Percentiles rank a stretch among this genome's conserved stretches.
Evolutionary conservation across 345 rosid genomes (phyloP).

Genomic region (Syzygium oleosum): DNA sequence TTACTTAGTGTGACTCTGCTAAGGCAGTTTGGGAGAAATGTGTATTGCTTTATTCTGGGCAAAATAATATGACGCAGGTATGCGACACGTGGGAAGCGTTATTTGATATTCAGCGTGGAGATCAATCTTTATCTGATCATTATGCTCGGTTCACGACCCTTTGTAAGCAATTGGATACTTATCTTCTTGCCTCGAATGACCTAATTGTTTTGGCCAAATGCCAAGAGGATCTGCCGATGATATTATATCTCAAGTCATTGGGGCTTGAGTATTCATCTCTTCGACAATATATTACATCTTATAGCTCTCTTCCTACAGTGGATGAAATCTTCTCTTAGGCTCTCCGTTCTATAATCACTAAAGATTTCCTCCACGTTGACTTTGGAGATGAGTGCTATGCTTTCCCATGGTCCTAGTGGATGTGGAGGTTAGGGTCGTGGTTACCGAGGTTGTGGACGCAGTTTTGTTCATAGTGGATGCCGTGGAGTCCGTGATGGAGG

Average conservation of each 20-base stretch:
- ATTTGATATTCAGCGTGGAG: background rate
- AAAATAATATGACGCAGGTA: too few species aligned
- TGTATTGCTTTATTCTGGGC: too few species aligned
- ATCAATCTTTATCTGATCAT: background rate
- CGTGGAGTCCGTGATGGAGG: background rate
- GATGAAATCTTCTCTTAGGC: background rate
- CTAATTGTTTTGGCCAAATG: background rate
- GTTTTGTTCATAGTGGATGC: too few species aligned
- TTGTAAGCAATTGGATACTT: background rate
- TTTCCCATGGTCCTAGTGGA: background rate
- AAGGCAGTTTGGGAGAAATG: too few species aligned
- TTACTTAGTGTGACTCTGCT: background rate
- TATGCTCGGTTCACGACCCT: background rate
- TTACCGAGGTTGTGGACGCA: background rate
- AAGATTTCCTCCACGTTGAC: background rate
- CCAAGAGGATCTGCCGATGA: background rate
- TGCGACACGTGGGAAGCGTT: too few species aligned
- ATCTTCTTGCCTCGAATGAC: background rate
- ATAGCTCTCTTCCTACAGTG: background rate
- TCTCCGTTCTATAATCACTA: background rate
- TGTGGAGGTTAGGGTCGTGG: background rate
- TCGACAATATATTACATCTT: too few species aligned
- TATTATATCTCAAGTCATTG: background rate
- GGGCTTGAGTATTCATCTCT: background rate
- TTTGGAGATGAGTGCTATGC: background rate